Conservation (phyloP, 805 yeast species). For the Debaryomyces tyrocola region DNA sequence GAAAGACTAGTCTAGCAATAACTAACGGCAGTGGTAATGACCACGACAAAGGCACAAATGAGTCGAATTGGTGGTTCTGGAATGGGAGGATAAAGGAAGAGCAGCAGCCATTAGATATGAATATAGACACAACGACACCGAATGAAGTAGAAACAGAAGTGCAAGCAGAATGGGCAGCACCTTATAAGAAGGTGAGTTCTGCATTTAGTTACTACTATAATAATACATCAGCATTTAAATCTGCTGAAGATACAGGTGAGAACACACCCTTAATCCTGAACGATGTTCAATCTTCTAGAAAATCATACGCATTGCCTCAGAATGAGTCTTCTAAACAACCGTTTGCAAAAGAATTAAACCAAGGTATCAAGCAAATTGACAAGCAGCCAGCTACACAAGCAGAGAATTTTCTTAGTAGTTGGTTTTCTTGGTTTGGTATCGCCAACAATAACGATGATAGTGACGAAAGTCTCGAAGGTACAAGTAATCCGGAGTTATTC, state of each 20-base stretch:
- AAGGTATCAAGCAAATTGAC: not conserved
- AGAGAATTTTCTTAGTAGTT: not conserved
- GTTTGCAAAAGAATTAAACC: not conserved
- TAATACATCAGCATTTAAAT: not conserved
- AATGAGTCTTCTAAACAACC: not conserved
- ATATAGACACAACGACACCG: not conserved
- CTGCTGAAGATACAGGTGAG: not conserved
- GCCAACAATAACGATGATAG: constrained; percentile 10
- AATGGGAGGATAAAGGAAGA: not conserved
- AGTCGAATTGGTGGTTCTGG: constrained; percentile 12
- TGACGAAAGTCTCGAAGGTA: constrained; percentile 18
- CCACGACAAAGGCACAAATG: not conserved
- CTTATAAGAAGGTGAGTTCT: constrained; percentile 9
- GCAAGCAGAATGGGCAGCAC: constrained; percentile 2
- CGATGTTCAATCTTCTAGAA: not conserved
- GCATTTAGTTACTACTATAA: not conserved
- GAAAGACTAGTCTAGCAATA: not conserved
- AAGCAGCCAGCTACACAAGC: not conserved
- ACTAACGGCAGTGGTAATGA: constrained; percentile 1
- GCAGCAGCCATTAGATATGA: too few species aligned
- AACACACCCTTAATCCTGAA: not conserved
- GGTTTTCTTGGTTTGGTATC: constrained; percentile 29
- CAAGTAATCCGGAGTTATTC: constrained; percentile 24
- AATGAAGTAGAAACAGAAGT: not conserved
- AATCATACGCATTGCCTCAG: not conserved